A percentile compares a stretch with the other conserved stretches of the same genome.
phyloP scores from a whole-genome alignment of 2,329 filamentous ascomycete genomes.

The Alternaria burnsii region DNA sequence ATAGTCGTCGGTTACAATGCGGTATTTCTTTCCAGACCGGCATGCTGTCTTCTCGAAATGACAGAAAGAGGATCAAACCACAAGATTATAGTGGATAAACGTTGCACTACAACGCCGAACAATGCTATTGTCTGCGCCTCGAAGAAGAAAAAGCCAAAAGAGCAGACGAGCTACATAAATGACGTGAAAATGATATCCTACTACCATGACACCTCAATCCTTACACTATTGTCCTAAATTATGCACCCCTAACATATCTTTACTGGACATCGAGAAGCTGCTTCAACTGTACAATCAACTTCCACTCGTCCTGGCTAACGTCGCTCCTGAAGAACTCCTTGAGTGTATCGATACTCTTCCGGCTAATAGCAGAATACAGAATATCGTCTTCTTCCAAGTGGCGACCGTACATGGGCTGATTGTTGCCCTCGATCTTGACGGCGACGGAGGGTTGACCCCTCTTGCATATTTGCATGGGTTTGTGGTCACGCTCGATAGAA shows the following conservation, averaged over 20 bases:
- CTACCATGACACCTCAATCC: neutral
- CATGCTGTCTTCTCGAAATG: neutral
- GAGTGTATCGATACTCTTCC: slow-evolving; percentile 88
- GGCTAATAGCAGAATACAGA: slow-evolving; percentile 87
- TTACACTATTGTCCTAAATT: neutral
- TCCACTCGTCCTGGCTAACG: slow-evolving; percentile 92
- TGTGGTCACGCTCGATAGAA: slow-evolving; percentile 97
- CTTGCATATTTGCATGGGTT: slow-evolving; percentile 90
- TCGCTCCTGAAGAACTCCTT: slow-evolving; percentile 95
- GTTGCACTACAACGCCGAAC: neutral
- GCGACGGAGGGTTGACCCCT: slow-evolving; percentile 97
- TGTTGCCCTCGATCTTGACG: slow-evolving; percentile 93
- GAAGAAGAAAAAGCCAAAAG: neutral
- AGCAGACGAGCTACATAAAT: neutral
- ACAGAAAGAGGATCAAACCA: neutral
- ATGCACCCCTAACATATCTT: neutral
- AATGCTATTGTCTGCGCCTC: neutral
- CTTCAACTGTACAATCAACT: slow-evolving; percentile 94
- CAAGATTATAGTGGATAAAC: neutral
- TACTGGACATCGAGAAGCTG: slow-evolving; percentile 80
- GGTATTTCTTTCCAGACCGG: neutral
- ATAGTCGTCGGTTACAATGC: neutral
- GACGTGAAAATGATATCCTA: slow-evolving; percentile 3
- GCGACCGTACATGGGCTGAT: slow-evolving; percentile 92
- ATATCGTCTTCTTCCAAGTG: slow-evolving; percentile 91